phyloP scores from a whole-genome alignment of 176 grass and related monocot species.

The Thinopyrum elongatum region DNA sequence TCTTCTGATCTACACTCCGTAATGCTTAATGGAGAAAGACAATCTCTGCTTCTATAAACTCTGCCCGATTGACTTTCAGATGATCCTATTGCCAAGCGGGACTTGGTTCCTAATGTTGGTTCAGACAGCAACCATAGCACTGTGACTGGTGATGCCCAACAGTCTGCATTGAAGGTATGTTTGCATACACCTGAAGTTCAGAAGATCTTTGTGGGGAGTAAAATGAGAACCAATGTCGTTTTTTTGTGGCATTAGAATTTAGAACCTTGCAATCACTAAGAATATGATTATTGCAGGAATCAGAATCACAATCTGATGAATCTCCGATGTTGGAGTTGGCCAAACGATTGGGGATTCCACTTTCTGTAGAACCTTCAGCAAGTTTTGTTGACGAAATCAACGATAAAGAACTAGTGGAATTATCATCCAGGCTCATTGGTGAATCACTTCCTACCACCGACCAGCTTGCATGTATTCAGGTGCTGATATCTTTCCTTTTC shows the following conservation, averaged over 20 bases:
- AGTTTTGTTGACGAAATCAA: constrained; percentile 69
- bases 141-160: constrained; percentile 36
- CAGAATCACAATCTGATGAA: constrained; percentile 19
- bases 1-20: no score
- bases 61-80: constrained; percentile 43
- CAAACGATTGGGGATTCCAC: constrained; percentile 68
- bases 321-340: constrained; percentile 59
- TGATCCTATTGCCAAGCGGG: constrained; percentile 88
- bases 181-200: not conserved
- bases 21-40: not conserved
- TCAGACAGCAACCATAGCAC: constrained; percentile 44
- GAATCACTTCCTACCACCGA: constrained; percentile 60
- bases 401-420: constrained; percentile 79
- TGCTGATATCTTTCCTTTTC: constrained; percentile 22
- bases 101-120: constrained; percentile 36
- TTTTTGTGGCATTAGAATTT: not conserved
- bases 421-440: constrained; percentile 61
- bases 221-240: not conserved
- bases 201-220: not conserved
- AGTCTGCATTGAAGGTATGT: constrained; percentile 53
- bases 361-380: constrained; percentile 57
- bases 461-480: constrained; percentile 69
- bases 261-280: constrained; percentile 12
- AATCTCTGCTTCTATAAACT: constrained; percentile 13
- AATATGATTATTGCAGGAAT: constrained; percentile 22